These are phyloP conservation scores for Dactylellina drechsleri DNA, from an alignment of 2,329 filamentous ascomycete species.

Conservation along the genomic window DNA sequence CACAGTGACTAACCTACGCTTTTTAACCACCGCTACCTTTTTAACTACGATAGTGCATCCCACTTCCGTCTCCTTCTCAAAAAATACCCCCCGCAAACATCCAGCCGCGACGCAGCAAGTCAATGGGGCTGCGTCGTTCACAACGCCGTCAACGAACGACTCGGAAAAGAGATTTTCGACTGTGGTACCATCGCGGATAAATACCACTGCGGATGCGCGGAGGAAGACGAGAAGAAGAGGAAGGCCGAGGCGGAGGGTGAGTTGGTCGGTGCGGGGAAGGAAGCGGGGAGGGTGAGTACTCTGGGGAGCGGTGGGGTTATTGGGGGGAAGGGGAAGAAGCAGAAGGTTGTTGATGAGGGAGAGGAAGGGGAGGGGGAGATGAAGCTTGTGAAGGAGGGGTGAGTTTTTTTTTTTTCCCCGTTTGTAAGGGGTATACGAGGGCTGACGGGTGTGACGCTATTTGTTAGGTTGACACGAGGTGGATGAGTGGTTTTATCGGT, in stretches of 20 bases:
- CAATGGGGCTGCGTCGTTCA: conserved; percentile 76
- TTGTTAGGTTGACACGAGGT: conserved; percentile 36
- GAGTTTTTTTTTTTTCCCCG: conserved; percentile 16
- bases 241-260: conserved; percentile 60
- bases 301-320: conserved; percentile 2
- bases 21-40: background rate
- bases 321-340: conserved; percentile 30
- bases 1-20: background rate
- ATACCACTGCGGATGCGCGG: conserved; percentile 77
- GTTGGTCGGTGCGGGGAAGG: conserved; percentile 57
- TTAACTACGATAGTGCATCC: conserved; percentile 64
- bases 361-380: conserved; percentile 48
- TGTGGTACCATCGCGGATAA: conserved; percentile 75
- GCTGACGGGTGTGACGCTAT: background rate
- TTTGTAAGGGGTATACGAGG: background rate
- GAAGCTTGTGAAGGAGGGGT: conserved; percentile 56
- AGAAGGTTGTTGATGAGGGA: conserved; percentile 41
- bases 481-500: conserved; percentile 10
- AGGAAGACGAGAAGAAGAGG: conserved; percentile 68
- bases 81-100: conserved; percentile 73
- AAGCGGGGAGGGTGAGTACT: background rate
- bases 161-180: conserved; percentile 72
- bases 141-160: conserved; percentile 73
- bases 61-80: conserved; percentile 73
- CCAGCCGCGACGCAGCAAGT: conserved; percentile 71